A percentile compares a stretch with the other conserved stretches of the same genome.
These are phyloP conservation scores for Neonectria ditissima DNA, from an alignment of 2,329 filamentous ascomycete genomes.

Conservation along the genomic window DNA sequence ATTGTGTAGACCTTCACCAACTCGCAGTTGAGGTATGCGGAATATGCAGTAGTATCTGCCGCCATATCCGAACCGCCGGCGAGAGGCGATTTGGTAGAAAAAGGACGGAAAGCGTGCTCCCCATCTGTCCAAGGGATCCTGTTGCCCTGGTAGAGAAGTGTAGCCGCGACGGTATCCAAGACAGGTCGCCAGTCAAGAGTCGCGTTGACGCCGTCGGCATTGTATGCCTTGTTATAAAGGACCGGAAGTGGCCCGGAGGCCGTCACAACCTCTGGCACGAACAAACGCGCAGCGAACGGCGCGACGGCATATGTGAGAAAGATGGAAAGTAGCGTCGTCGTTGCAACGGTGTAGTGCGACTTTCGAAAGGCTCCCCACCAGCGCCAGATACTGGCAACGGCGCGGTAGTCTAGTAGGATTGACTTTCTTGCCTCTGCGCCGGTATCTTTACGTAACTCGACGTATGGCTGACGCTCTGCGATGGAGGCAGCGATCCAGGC, in stretches of 20 bases:
- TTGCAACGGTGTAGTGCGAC: conserved; percentile 23
- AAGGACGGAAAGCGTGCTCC: conserved; percentile 26
- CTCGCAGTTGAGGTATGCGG: conserved; percentile 25
- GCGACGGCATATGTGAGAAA: conserved; percentile 22
- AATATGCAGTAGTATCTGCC: conserved; percentile 22
- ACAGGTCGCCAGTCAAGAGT: conserved; percentile 31
- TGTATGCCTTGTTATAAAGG: conserved; percentile 16
- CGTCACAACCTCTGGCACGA: conserved; percentile 22
- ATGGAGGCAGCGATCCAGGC: conserved; percentile 30
- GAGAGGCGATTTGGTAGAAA: conserved; percentile 7
- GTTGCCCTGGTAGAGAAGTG: conserved; percentile 19
- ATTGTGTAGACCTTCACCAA: conserved; percentile 14
- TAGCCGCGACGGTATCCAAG: conserved; percentile 24
- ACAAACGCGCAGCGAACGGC: conserved; percentile 31
- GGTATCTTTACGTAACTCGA: conserved; percentile 25
- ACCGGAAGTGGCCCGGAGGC: conserved; percentile 7
- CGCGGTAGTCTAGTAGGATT: conserved; percentile 28
- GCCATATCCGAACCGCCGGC: not conserved
- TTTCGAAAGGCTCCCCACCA: conserved; percentile 31
- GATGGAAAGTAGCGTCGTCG: conserved; percentile 28
- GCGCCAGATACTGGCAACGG: conserved; percentile 18
- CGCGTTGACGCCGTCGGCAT: conserved; percentile 13
- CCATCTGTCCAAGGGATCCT: conserved; percentile 28
- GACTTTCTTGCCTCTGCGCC: conserved; percentile 21
- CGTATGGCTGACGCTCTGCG: conserved; percentile 32